phyloP scores from a whole-genome alignment of 2,329 filamentous ascomycete genomes.

The Aspergillus quadricinctus region DNA sequence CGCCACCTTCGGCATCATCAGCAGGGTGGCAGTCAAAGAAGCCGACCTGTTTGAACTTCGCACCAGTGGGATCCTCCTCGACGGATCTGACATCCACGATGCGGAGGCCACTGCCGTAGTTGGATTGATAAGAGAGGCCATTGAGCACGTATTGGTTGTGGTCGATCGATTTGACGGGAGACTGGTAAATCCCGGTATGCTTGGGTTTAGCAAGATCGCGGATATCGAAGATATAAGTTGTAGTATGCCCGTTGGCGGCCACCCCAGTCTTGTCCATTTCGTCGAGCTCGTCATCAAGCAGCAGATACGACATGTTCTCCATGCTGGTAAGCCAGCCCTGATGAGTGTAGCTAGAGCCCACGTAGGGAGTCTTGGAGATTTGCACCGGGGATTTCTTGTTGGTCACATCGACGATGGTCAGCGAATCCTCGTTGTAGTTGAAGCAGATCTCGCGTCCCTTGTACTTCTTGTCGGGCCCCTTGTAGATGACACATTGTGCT shows the following conservation, averaged over 20 bases:
- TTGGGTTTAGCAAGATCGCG: conserved; percentile 9
- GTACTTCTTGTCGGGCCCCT: conserved; percentile 12
- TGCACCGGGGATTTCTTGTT: conserved; percentile 11
- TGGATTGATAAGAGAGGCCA: conserved; percentile 13
- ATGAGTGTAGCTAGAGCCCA: conserved; percentile 15
- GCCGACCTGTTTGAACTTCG: conserved; percentile 12
- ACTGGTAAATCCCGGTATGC: conserved; percentile 16
- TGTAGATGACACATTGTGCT: conserved; percentile 18
- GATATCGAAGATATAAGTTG: conserved; percentile 18
- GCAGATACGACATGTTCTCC: conserved; percentile 12
- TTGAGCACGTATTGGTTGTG: conserved; percentile 19
- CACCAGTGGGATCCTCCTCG: conserved; percentile 9
- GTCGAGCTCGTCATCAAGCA: conserved; percentile 17
- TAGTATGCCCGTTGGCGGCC: conserved; percentile 17
- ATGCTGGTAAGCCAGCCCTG: conserved; percentile 13
- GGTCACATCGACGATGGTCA: conserved; percentile 17
- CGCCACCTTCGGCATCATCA: conserved; percentile 10
- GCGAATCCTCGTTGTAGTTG: conserved; percentile 18
- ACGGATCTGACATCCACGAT: conserved; percentile 15
- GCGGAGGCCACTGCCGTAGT: conserved; percentile 17
- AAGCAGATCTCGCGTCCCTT: conserved; percentile 15
- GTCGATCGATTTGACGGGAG: conserved; percentile 15
- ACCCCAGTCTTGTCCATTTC: conserved; percentile 11
- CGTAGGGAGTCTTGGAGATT: conserved; percentile 17
- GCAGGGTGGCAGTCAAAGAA: conserved; percentile 15